Conservation (phyloP, 2,329 filamentous ascomycete species). For the Teratosphaeria destructans region DNA sequence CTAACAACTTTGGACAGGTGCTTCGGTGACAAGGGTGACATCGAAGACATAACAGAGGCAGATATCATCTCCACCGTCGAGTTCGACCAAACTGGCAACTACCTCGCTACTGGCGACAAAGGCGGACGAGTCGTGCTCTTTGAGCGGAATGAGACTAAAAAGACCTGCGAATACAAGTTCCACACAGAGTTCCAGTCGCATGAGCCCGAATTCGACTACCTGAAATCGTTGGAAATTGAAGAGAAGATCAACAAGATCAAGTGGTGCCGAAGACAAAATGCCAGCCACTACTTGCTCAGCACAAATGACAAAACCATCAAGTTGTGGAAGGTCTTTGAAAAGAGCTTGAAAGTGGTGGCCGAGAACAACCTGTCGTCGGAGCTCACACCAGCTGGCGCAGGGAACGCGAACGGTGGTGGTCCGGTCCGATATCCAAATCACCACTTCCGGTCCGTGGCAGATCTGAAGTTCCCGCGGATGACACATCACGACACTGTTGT, state of each 20-base stretch:
- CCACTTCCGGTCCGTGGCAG: conserved; percentile 68
- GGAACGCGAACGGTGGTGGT: conserved; percentile 60
- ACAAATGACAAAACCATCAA: conserved; percentile 99
- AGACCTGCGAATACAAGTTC: conserved; percentile 99
- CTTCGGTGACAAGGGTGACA: conserved; percentile 98
- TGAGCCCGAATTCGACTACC: conserved; percentile 97
- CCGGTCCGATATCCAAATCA: conserved; percentile 61
- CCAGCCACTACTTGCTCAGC: conserved; percentile 93
- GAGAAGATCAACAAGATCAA: conserved; percentile 99
- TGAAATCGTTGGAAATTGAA: conserved; percentile 98
- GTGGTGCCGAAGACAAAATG: conserved; percentile 97
- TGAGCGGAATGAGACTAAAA: conserved; percentile 97
- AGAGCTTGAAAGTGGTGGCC: conserved; percentile 95
- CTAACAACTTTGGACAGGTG: conserved; percentile 49
- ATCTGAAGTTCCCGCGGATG: conserved; percentile 87
- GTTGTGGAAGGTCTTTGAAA: conserved; percentile 99
- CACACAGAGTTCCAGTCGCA: conserved; percentile 99
- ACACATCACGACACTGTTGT: conserved; percentile 98
- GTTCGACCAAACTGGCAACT: conserved; percentile 83
- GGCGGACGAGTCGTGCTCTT: conserved; percentile 77
- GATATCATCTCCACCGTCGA: conserved; percentile 89
- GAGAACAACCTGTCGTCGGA: conserved; percentile 98
- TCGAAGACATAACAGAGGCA: conserved; percentile 96
- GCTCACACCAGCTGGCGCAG: conserved; percentile 63
- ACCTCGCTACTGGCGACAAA: conserved; percentile 83